These are phyloP conservation scores for Bacterosira constricta DNA, from an alignment of 108 stramenopile genomes.

Conservation along the genomic window DNA sequence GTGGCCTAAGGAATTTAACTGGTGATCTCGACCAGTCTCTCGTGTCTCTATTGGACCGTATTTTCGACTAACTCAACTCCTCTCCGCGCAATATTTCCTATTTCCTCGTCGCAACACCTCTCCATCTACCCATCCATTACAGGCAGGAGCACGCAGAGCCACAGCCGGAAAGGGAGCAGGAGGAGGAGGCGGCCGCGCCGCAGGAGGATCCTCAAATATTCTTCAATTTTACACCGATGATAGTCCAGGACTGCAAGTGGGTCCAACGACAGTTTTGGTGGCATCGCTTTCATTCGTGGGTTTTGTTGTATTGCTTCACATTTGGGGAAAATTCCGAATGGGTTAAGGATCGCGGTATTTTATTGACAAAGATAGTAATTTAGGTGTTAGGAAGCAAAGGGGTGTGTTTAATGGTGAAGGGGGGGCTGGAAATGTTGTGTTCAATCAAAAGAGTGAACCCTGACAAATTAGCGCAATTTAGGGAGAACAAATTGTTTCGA, in stretches of 20 bases:
- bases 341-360: neutral
- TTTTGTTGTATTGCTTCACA: constrained; percentile 90
- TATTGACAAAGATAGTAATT: neutral
- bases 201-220: constrained; percentile 83
- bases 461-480: too few species aligned
- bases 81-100: too few species aligned
- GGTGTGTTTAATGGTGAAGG: neutral
- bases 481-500: too few species aligned
- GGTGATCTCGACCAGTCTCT: too few species aligned
- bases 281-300: constrained; percentile 88
- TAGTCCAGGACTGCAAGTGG: constrained; percentile 92
- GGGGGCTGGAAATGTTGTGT: neutral
- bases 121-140: too few species aligned
- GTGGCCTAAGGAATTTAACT: too few species aligned
- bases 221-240: constrained; percentile 94
- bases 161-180: constrained; percentile 50
- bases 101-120: too few species aligned
- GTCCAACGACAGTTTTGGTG: constrained; percentile 91
- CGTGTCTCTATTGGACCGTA: too few species aligned
- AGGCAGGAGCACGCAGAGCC: constrained; percentile 57
- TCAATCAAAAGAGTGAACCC: too few species aligned
- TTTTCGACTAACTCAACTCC: too few species aligned
- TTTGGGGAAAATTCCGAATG: constrained; percentile 92
- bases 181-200: constrained; percentile 63
- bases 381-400: neutral